phyloP scores from a whole-genome alignment of 108 stramenopile species.

The Stephanodiscus triporus region DNA sequence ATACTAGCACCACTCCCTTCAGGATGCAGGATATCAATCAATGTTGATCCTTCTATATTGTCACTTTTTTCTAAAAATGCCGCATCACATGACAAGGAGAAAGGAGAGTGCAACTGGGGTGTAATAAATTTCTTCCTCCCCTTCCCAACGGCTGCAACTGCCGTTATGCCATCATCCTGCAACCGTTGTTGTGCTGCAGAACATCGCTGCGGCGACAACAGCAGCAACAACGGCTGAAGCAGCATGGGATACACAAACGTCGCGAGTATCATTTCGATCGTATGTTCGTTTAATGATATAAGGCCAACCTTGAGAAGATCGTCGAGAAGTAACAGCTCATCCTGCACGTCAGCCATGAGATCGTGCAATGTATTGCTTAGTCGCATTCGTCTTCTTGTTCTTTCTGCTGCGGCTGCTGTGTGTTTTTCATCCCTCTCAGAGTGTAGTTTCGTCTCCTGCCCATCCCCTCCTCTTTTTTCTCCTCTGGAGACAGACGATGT shows the following conservation, averaged over 20 bases:
- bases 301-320: conserved; percentile 84
- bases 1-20: background rate
- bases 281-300: conserved; percentile 84
- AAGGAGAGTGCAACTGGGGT: background rate
- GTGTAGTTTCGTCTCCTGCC: background rate
- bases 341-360: conserved; percentile 72
- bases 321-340: conserved; percentile 81
- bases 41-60: background rate
- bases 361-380: conserved; percentile 52
- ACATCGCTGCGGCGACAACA: conserved; percentile 50
- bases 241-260: conserved; percentile 89
- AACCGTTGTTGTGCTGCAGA: conserved; percentile 15
- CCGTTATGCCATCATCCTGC: conserved; percentile 2
- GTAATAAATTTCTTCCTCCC: background rate
- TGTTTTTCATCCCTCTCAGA: conserved; percentile 26
- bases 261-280: conserved; percentile 90
- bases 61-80: background rate
- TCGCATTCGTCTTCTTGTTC: conserved; percentile 31
- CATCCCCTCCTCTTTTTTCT: conserved; percentile 47
- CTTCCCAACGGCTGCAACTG: background rate
- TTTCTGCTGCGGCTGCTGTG: conserved; percentile 15
- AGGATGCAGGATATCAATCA: background rate
- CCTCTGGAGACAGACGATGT: background rate
- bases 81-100: background rate
- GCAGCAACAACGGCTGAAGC: conserved; percentile 77